phyloP scores from a whole-genome alignment of 2,329 filamentous ascomycete genomes.

The Emmonsiellopsis sp. region DNA sequence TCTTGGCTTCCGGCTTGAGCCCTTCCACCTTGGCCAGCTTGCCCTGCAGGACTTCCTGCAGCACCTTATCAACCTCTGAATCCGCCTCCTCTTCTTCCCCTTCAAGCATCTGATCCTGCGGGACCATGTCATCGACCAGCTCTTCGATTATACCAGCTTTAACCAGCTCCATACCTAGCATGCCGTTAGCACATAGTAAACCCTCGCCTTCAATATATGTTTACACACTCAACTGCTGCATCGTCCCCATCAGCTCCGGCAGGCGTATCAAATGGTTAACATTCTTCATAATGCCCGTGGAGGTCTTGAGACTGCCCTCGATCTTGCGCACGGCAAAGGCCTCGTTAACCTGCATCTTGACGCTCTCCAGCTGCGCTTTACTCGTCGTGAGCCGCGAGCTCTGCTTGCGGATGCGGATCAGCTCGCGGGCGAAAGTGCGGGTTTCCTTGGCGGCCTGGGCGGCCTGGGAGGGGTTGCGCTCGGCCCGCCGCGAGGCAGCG shows the following conservation, averaged over 20 bases:
- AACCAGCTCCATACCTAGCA: constrained; percentile 57
- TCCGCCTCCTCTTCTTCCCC: constrained; percentile 66
- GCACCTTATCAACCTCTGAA: constrained; percentile 83
- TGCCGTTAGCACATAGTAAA: constrained; percentile 31
- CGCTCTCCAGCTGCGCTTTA: constrained; percentile 83
- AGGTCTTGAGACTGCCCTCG: constrained; percentile 77
- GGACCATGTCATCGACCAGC: constrained; percentile 81
- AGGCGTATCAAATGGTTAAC: constrained; percentile 78
- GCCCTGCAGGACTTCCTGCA: constrained; percentile 83
- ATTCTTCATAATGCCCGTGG: constrained; percentile 92
- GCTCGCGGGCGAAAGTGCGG: constrained; percentile 78
- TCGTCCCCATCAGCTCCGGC: constrained; percentile 78
- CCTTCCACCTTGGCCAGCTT: constrained; percentile 58
- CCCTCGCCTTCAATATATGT: background rate
- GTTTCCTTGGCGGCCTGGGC: constrained; percentile 73
- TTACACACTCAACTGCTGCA: constrained; percentile 52
- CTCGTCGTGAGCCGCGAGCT: constrained; percentile 66
- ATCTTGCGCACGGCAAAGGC: constrained; percentile 94
- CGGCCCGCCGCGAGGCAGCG: constrained; percentile 68
- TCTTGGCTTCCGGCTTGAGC: constrained; percentile 37
- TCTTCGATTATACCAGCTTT: constrained; percentile 97
- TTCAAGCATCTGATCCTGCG: constrained; percentile 61
- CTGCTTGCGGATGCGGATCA: constrained; percentile 73
- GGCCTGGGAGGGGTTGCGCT: constrained; percentile 68
- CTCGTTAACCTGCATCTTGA: constrained; percentile 96